phyloP scores from a whole-genome alignment of 352 stramenopile genomes.

The Blastocystis hominis region DNA sequence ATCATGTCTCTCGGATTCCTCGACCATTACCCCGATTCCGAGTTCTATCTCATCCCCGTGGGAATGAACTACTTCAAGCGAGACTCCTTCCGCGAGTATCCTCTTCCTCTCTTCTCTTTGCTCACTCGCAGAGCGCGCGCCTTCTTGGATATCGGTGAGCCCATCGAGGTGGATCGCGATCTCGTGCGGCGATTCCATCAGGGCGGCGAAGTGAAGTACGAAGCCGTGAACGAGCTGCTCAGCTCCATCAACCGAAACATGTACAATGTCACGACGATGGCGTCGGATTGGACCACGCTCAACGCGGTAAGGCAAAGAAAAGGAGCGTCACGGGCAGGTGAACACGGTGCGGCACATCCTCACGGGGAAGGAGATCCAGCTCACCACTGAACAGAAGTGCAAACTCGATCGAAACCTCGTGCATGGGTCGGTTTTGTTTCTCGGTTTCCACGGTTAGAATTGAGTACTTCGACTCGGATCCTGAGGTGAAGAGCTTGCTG shows the following conservation, averaged over 20 bases:
- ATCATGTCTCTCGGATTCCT: constrained; percentile 52
- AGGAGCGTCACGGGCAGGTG: not conserved
- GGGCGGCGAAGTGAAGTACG: constrained; percentile 12
- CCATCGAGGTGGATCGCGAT: not conserved
- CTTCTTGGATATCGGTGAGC: constrained; percentile 49
- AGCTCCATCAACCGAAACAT: constrained; percentile 27
- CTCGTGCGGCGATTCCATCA: not conserved
- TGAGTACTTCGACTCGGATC: not conserved
- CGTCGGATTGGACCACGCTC: constrained; percentile 41
- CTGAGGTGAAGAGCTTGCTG: not conserved
- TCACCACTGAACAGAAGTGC: constrained; percentile 46
- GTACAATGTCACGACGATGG: constrained; percentile 57
- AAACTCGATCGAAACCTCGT: constrained; percentile 46
- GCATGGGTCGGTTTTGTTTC: not conserved
- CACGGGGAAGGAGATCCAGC: not conserved
- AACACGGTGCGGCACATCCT: constrained; percentile 49
- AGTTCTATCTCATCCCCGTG: constrained; percentile 53
- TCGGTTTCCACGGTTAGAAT: not conserved
- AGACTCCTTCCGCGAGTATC: constrained; percentile 44
- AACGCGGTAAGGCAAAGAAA: not conserved
- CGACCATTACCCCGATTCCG: constrained; percentile 15
- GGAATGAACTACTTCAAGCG: constrained; percentile 58
- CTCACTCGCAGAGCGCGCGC: constrained; percentile 5
- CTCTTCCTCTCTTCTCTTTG: not conserved
- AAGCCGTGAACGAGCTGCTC: constrained; percentile 45